These are phyloP conservation scores for Fraxinus xanthoxyloides DNA, from an alignment of 305 asterid genomes.

Conservation along the genomic window DNA sequence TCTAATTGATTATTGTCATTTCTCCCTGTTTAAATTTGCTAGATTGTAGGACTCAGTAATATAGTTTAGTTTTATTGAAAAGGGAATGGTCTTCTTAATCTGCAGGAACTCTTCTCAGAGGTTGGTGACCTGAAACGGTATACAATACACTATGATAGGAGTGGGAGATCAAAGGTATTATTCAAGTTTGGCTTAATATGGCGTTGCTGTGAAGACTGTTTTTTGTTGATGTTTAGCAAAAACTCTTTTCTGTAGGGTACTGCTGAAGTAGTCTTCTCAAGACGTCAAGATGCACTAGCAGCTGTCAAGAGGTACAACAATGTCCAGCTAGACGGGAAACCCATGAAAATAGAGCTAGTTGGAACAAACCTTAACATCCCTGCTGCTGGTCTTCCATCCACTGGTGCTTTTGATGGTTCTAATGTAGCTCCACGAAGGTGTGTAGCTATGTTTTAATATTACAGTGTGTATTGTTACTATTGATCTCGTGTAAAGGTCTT, in stretches of 20 bases:
- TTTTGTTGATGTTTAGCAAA: constrained; percentile 32
- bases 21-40: not conserved
- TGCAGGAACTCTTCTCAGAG: constrained; percentile 57
- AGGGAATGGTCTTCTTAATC: not conserved
- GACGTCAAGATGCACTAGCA: constrained; percentile 81
- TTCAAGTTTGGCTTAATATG: constrained; percentile 21
- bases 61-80: not conserved
- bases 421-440: constrained; percentile 44
- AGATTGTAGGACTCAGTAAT: not conserved
- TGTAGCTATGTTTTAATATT: constrained; percentile 12
- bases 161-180: constrained; percentile 78
- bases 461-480: not conserved
- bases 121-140: constrained; percentile 56
- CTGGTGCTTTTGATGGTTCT: constrained; percentile 37
- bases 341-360: constrained; percentile 85
- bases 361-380: constrained; percentile 55
- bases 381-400: constrained; percentile 30
- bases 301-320: constrained; percentile 87
- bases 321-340: constrained; percentile 95
- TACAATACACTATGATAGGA: constrained; percentile 51
- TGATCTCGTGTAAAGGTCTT: not conserved
- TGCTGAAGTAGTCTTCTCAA: constrained; percentile 84
- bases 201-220: constrained; percentile 28
- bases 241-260: constrained; percentile 62
- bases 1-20: not conserved